Conservation (phyloP, 2,329 filamentous ascomycete genomes). For the Penicillium sp. region DNA sequence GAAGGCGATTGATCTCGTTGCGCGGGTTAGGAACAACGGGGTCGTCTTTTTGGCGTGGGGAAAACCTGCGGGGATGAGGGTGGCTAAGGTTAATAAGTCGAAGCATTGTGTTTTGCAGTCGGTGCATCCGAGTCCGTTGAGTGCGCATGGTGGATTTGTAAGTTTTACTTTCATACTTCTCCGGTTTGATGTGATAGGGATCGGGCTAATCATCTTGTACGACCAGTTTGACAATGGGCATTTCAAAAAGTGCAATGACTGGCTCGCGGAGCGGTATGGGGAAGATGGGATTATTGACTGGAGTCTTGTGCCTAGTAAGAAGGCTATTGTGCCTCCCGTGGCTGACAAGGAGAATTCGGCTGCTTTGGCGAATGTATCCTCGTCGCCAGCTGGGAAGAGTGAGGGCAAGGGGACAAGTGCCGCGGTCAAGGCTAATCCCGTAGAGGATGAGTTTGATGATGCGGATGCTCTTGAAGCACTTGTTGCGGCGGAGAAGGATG, state of each 20-base stretch:
- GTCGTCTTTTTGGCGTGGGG: slow-evolving; percentile 98
- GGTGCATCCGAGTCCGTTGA: slow-evolving; percentile 92
- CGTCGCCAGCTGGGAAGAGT: background rate
- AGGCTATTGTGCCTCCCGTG: slow-evolving; percentile 11
- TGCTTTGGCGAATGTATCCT: slow-evolving; percentile 9
- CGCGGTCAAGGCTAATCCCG: slow-evolving; percentile 20
- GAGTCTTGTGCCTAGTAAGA: slow-evolving; percentile 57
- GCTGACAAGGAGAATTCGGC: slow-evolving; percentile 30
- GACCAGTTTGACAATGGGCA: slow-evolving; percentile 46
- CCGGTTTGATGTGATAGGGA: background rate
- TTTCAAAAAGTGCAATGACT: slow-evolving; percentile 57
- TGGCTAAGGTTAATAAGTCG: slow-evolving; percentile 69
- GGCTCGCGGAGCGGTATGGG: slow-evolving; percentile 79
- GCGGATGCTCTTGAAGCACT: slow-evolving; percentile 47
- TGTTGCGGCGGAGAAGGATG: slow-evolving; percentile 31
- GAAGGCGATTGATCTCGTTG: slow-evolving; percentile 84
- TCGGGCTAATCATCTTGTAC: background rate
- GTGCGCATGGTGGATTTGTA: slow-evolving; percentile 76
- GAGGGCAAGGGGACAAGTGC: slow-evolving; percentile 15
- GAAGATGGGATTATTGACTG: slow-evolving; percentile 82
- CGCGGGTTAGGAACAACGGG: slow-evolving; percentile 71
- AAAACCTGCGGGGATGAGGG: slow-evolving; percentile 76
- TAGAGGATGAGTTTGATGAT: slow-evolving; percentile 45
- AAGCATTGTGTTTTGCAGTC: slow-evolving; percentile 81
- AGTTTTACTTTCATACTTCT: slow-evolving; percentile 29